These are phyloP conservation scores for Yarrowia alimentaria DNA, from an alignment of 805 yeast genomes.

Conservation along the genomic window DNA sequence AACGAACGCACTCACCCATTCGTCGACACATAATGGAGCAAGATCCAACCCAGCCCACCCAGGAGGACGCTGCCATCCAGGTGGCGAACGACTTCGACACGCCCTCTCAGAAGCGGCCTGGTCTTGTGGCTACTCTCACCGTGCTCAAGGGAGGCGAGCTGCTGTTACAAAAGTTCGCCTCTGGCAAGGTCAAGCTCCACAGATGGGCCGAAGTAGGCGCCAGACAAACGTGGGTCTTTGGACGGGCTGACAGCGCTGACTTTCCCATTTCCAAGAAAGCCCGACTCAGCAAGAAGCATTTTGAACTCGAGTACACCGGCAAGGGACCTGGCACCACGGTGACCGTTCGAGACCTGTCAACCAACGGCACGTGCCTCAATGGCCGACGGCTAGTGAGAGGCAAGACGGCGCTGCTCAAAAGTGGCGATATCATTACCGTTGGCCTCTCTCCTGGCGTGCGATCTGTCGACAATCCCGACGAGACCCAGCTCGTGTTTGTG, in stretches of 20 bases:
- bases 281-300: slow-evolving; percentile 20
- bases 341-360: slow-evolving; percentile 72
- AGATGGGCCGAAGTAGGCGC: slow-evolving; percentile 2
- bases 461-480: slow-evolving; percentile 46
- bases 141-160: neutral
- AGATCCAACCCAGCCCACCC: too few relatives aligned
- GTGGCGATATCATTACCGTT: slow-evolving; percentile 90
- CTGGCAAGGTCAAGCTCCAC: too few relatives aligned
- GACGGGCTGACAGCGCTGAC: slow-evolving; percentile 12
- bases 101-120: too few relatives aligned
- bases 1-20: too few relatives aligned
- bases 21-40: too few relatives aligned
- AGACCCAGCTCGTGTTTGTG: slow-evolving; percentile 49
- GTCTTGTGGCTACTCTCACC: too few relatives aligned
- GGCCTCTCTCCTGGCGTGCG: too few relatives aligned
- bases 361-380: slow-evolving; percentile 91
- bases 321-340: slow-evolving; percentile 34
- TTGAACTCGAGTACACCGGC: slow-evolving; percentile 5
- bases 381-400: slow-evolving; percentile 69
- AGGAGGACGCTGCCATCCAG: too few relatives aligned
- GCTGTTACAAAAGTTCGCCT: neutral
- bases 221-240: slow-evolving; percentile 24
- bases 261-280: slow-evolving; percentile 1
- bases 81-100: too few relatives aligned
- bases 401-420: slow-evolving; percentile 74